Percentiles rank a stretch among this genome's conserved stretches.
Conservation (phyloP, 1,284 basidiomycete genomes). For the Cryptococcus sp. region DNA sequence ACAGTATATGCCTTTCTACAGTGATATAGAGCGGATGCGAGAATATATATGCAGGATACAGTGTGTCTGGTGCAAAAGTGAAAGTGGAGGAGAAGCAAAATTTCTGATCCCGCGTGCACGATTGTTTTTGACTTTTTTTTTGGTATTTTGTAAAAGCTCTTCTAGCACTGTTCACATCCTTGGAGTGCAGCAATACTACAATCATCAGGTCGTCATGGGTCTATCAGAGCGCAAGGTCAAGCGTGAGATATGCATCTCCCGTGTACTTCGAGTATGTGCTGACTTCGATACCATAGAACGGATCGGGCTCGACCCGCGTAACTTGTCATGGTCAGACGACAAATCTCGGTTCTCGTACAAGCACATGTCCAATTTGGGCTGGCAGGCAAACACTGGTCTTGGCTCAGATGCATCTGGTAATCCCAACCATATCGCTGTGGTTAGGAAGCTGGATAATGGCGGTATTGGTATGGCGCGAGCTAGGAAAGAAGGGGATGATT, state of each 20-base stretch:
- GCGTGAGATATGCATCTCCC: conserved; percentile 30
- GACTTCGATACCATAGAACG: conserved; percentile 33
- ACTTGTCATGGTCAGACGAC: conserved; percentile 54
- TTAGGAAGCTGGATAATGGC: conserved; percentile 49
- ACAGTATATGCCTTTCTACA: not conserved
- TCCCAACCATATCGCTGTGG: conserved; percentile 52
- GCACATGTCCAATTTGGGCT: conserved; percentile 53
- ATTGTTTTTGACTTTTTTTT: not conserved
- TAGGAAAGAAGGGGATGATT: conserved; percentile 49
- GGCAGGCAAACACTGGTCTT: conserved; percentile 47
- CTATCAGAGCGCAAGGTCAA: conserved; percentile 53
- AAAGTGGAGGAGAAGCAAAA: conserved; percentile 5
- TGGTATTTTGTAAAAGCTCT: not conserved
- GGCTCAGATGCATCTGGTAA: conserved; percentile 40
- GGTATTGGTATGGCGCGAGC: conserved; percentile 53
- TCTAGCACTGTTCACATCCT: not conserved
- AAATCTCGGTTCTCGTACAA: conserved; percentile 52
- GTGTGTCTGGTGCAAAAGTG: not conserved
- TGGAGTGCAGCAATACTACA: not conserved
- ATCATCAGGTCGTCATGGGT: conserved; percentile 42
- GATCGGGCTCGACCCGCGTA: conserved; percentile 53
- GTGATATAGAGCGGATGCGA: not conserved
- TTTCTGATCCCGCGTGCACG: not conserved
- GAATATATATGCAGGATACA: not conserved
- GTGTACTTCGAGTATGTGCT: not conserved